Evolutionary conservation across 306 rosid species (phyloP), one percentile per base, ranked within the genome.

Genomic region (Rosa multiflora): DNA sequence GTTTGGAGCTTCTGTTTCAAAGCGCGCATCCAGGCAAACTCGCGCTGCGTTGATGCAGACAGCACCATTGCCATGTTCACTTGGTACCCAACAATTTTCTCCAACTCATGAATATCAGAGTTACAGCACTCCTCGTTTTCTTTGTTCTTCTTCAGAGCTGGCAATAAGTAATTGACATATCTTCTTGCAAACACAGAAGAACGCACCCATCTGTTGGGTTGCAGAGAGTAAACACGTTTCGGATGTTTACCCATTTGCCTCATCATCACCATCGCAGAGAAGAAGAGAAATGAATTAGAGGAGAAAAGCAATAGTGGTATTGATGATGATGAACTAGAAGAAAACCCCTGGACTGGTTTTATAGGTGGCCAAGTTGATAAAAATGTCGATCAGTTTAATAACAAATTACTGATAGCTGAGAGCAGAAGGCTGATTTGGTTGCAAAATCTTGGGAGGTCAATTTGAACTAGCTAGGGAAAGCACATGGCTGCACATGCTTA

Each of bases 401-500:
- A 23, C 18, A 43, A 10, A 70, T 43, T 46, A 70, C 74, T 44
- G 74, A 44, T 70, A 21, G 12, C 21, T 18, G 70, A 37, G 64
- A 80, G 63, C 26, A 23, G 43, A 32, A 59, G 68, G 71, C 71
- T 13, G 72, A 85, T 73, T 51, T 70, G 68, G 69, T 40, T 49
- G 83, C 21, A 84, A 82, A 76, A 76, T 72, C 35, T 48, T 76
- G 76, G 73, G 81, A 67, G 81, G 89, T 81, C 84, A 79, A 85
- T 80, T 85, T 79, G 75, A 85, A 86, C 18, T 29, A 14, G 10
- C 20, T 32, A 63, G 40, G 79, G 37, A 37, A 48, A 42, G 87
- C 97, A 92, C 97, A 92, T 92, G 97, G 93, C 47, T 14, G 85
- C 94, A 92, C 97, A 88, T 92, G 94, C 72, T 80, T 80, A 52